phyloP scores from a whole-genome alignment of 176 grass and related monocot genomes.

The Zea luxurians region DNA sequence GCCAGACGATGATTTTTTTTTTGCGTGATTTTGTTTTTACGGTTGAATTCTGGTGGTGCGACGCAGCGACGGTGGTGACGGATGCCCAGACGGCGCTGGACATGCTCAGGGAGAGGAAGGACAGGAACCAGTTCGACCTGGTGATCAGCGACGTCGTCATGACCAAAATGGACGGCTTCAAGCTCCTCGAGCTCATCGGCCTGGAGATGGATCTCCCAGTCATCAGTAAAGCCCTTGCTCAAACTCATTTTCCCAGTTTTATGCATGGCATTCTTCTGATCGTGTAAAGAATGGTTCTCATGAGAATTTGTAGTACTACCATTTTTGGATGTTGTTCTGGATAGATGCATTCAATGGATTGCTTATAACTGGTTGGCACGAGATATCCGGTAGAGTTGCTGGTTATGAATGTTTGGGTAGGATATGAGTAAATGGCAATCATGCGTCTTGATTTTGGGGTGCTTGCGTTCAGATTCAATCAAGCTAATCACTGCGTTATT shows the following conservation, averaged over 20 bases:
- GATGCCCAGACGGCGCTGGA: slow-evolving; percentile 36
- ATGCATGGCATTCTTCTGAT: not conserved
- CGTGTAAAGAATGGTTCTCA: not conserved
- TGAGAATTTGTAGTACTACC: not conserved
- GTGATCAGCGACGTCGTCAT: slow-evolving; percentile 61
- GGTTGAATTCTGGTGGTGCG: not conserved
- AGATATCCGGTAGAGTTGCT: not conserved
- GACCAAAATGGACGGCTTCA: slow-evolving; percentile 65
- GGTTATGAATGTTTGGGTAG: not conserved
- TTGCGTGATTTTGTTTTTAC: not conserved
- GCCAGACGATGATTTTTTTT: not conserved
- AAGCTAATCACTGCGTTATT: too few species aligned
- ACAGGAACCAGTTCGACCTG: slow-evolving; percentile 38
- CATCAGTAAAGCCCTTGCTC: slow-evolving; percentile 52
- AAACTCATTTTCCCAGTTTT: not conserved
- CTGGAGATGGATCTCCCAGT: slow-evolving; percentile 77
- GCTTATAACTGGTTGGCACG: not conserved
- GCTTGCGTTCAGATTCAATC: not conserved
- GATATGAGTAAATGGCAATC: not conserved
- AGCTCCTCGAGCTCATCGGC: slow-evolving; percentile 55
- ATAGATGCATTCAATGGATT: not conserved
- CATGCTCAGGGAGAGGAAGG: slow-evolving; percentile 48
- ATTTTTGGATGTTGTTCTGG: not conserved
- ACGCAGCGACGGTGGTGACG: slow-evolving; percentile 39
- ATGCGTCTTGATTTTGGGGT: not conserved